Evolutionary conservation across 1,284 basidiomycete genomes (phyloP).

Genomic region (Cryptococcus wingfieldii): DNA sequence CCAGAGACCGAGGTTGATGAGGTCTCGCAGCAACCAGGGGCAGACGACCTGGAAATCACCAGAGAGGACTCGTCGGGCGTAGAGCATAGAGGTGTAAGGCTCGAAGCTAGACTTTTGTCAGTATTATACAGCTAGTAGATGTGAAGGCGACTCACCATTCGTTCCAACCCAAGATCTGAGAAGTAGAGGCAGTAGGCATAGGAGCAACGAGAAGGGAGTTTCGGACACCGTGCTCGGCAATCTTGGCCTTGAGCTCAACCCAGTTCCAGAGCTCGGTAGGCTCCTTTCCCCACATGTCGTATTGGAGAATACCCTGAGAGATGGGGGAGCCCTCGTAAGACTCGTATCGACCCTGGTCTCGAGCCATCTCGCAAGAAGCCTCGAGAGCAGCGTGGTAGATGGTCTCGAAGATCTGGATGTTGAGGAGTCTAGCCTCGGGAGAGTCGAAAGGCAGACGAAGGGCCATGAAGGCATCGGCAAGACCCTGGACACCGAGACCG

Average conservation of each 20-base stretch:
- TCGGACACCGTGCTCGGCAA: constrained; percentile 78
- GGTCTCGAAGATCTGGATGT: constrained; percentile 97
- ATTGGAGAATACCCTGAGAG: constrained; percentile 83
- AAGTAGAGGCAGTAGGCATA: constrained; percentile 98
- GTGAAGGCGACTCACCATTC: constrained; percentile 67
- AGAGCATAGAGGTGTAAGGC: constrained; percentile 76
- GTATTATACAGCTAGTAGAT: neutral
- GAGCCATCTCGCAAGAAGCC: constrained; percentile 85
- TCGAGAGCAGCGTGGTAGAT: constrained; percentile 97
- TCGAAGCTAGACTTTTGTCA: constrained; percentile 33
- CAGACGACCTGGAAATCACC: constrained; percentile 89
- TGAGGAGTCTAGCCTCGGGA: constrained; percentile 77
- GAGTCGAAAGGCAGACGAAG: constrained; percentile 95
- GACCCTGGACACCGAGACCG: constrained; percentile 95
- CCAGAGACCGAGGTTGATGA: constrained; percentile 94
- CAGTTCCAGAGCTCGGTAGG: constrained; percentile 97
- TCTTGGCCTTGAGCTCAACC: constrained; percentile 79
- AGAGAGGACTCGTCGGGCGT: constrained; percentile 97
- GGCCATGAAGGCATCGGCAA: constrained; percentile 98
- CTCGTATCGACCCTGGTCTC: constrained; percentile 77
- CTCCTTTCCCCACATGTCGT: constrained; percentile 90
- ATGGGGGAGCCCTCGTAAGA: constrained; percentile 90
- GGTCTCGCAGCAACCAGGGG: constrained; percentile 53
- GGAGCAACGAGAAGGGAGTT: constrained; percentile 95
- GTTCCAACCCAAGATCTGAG: constrained; percentile 97